Conservation (phyloP, 345 rosid genomes). For the Eucalyptus regnans region DNA sequence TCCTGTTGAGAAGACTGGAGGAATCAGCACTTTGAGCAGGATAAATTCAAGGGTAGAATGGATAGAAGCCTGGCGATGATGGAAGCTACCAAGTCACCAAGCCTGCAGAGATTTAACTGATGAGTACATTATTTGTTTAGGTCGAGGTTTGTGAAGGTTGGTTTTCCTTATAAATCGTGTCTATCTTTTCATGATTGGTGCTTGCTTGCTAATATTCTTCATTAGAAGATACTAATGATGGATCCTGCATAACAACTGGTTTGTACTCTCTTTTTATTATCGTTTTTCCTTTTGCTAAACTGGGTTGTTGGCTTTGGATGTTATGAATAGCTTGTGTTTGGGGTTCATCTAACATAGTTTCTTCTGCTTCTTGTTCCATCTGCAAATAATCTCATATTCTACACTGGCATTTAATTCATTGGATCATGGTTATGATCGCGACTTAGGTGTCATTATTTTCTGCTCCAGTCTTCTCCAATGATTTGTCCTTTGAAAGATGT, state of each 20-base stretch:
- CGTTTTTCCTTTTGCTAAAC: not conserved
- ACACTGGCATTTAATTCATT: not conserved
- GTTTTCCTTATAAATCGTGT: not conserved
- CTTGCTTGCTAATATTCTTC: not conserved
- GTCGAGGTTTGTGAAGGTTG: not conserved
- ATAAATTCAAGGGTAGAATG: constrained; percentile 49
- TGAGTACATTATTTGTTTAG: not conserved
- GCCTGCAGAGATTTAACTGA: not conserved
- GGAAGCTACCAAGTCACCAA: not conserved
- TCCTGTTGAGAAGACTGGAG: constrained; percentile 19
- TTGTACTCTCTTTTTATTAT: not conserved
- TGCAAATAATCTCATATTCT: not conserved
- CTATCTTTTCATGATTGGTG: not conserved
- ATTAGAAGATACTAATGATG: not conserved
- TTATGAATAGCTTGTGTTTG: not conserved
- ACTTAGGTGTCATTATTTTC: not conserved
- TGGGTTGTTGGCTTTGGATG: not conserved
- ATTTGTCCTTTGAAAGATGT: not conserved
- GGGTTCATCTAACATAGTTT: not conserved
- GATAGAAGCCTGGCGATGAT: constrained; percentile 50
- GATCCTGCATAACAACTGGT: not conserved
- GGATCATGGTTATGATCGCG: not conserved
- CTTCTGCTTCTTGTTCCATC: not conserved
- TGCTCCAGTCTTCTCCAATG: not conserved
- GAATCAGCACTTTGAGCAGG: constrained; percentile 38